Base-by-base conservation (phyloP, 495 filamentous ascomycete species). In the Aeminium ludgeri region DNA sequence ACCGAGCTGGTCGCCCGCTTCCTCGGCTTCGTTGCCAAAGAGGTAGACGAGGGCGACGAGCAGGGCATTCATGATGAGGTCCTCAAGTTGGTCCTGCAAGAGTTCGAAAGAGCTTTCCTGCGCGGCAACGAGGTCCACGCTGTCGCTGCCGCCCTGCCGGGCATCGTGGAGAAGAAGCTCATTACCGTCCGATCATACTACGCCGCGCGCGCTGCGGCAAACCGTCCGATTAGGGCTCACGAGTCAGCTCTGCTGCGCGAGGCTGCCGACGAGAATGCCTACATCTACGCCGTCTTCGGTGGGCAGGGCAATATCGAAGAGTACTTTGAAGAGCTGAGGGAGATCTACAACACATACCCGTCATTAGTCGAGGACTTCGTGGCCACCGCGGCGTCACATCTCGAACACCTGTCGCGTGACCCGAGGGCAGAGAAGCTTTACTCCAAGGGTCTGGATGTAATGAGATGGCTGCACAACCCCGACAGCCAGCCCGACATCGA, bases 261-360 rank as follows among this genome's bases (percentile, higher is more conserved):
- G 16, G 86, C 83, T 3, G 75, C 73, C 2, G 86, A 95, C 32
- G 73, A 70, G 30, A 68, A 69, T 27, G 87, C 84, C 6, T 73
- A 65, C 41, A 67, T 96, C 31, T 96, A 92, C 65, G 82, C 75
- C 36, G 82, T 99, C 43, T 95, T 95, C 47, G 91, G 91, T 34
- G 91, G 91, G n/a, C 91, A 99, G 57, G 91, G 91, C 40, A 99
- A 96, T 59, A 95, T 96, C 44, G 86, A 96, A 58, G 91, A 96
- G 59, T 99, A 96, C 62, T 99, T 96, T 55, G 86, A 95, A 41
- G 91, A 99, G 62, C 71, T 99, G 30, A 76, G 87, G 29, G 79
- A 87, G 58, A 68, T 96, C 25, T 91, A 86, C 65, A 72, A 68
- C 34, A 91, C 84, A 11, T 99, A 99, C 59, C 77, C 81, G 1